Evolutionary conservation across 2,329 filamentous ascomycete species (phyloP).

Genomic region (Ampelomyces quisqualis): DNA sequence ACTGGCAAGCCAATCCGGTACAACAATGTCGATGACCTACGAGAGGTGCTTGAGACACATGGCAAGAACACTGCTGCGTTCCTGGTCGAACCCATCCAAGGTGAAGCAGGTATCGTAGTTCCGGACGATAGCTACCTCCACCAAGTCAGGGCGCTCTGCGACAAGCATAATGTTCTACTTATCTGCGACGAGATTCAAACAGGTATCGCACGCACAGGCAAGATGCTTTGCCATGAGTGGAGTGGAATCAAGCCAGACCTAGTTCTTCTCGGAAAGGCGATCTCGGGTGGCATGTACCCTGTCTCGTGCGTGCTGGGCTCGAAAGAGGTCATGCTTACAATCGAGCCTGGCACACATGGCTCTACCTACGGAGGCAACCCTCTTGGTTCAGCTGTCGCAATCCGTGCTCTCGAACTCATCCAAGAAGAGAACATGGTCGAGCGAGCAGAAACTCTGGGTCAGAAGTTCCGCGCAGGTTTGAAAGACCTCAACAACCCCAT

Average conservation of each 20-base stretch:
- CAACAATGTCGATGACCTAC: constrained; percentile 80
- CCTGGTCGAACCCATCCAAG: constrained; percentile 94
- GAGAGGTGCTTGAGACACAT: constrained; percentile 74
- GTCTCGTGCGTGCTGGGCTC: constrained; percentile 87
- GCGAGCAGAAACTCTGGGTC: constrained; percentile 76
- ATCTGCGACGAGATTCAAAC: constrained; percentile 99
- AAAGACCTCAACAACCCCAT: constrained; percentile 74
- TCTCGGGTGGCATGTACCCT: constrained; percentile 98
- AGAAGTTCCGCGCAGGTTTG: constrained; percentile 79
- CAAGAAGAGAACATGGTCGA: constrained; percentile 87
- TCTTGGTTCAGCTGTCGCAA: constrained; percentile 90
- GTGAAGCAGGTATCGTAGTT: constrained; percentile 94
- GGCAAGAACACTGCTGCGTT: constrained; percentile 87
- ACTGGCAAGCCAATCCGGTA: constrained; percentile 80
- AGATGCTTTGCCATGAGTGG: constrained; percentile 93
- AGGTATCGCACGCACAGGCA: constrained; percentile 90
- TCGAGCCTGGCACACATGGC: constrained; percentile 95
- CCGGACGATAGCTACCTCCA: constrained; percentile 85
- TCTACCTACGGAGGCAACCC: constrained; percentile 99
- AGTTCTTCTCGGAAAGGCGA: constrained; percentile 93
- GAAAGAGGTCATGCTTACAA: constrained; percentile 90
- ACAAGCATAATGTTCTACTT: constrained; percentile 90
- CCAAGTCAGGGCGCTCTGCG: constrained; percentile 80
- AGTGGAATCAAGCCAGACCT: constrained; percentile 92
- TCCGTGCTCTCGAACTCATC: constrained; percentile 90